These are phyloP conservation scores for Solanum pinnatisectum DNA, from an alignment of 257 asterid genomes.

Conservation along the genomic window DNA sequence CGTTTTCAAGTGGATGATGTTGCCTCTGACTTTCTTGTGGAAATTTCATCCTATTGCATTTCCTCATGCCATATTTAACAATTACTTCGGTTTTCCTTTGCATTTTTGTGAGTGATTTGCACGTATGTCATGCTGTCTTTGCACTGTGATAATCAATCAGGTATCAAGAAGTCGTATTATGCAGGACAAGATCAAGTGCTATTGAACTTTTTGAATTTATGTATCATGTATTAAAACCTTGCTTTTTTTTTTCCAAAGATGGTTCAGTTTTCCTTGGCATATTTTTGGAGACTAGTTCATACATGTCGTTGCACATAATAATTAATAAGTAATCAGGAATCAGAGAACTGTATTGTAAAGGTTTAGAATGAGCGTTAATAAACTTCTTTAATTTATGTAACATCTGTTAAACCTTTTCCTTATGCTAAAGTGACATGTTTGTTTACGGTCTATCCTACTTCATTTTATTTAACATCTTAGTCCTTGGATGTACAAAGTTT, in stretches of 20 bases:
- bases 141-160: not conserved
- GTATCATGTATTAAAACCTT: not conserved
- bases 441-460: not conserved
- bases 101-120: not conserved
- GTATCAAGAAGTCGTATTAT: not conserved
- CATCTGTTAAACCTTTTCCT: not conserved
- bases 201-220: not conserved
- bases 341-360: not conserved
- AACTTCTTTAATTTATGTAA: not conserved
- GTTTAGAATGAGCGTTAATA: not conserved
- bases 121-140: not conserved
- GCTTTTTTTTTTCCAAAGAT: not conserved
- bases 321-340: not conserved
- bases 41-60: not conserved
- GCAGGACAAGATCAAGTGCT: not conserved
- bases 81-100: not conserved
- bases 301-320: not conserved
- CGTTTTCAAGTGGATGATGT: not conserved
- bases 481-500: not conserved
- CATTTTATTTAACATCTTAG: not conserved
- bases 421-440: not conserved
- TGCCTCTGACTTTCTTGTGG: not conserved
- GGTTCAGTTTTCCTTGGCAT: not conserved
- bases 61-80: not conserved
- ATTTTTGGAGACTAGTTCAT: not conserved